Percentiles rank a stretch among this genome's conserved stretches.
Conservation (phyloP, 768 basidiomycete species). For the Boletus eberwhitei region DNA sequence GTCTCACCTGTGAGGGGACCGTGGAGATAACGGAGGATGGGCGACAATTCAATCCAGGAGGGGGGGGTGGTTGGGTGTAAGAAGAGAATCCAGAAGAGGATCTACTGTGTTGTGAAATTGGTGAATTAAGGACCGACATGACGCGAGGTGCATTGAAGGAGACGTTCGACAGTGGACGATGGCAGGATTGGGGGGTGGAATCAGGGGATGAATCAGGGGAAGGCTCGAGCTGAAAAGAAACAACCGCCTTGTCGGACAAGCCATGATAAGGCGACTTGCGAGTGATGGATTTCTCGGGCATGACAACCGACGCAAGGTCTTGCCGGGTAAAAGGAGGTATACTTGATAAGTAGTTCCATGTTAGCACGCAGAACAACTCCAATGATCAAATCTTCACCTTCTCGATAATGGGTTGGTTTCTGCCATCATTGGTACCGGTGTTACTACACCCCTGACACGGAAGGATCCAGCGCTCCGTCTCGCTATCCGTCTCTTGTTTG, state of each 20-base stretch:
- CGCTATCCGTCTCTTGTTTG: constrained; percentile 34
- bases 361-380: background rate
- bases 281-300: constrained; percentile 49
- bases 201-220: constrained; percentile 25
- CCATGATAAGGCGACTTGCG: constrained; percentile 37
- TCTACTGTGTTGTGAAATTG: constrained; percentile 29
- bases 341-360: constrained; percentile 1
- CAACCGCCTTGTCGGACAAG: constrained; percentile 42
- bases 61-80: constrained; percentile 33
- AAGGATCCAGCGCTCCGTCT: constrained; percentile 43
- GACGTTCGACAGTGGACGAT: background rate
- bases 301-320: constrained; percentile 42
- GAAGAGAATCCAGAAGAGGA: constrained; percentile 34
- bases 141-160: constrained; percentile 15
- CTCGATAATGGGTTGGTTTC: background rate
- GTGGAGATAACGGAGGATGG: constrained; percentile 10
- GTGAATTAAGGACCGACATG: constrained; percentile 18
- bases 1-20: constrained; percentile 40
- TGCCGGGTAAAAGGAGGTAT: constrained; percentile 37
- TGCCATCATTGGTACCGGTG: constrained; percentile 4
- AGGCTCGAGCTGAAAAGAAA: constrained; percentile 37
- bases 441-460: constrained; percentile 2
- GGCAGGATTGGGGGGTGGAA: constrained; percentile 36
- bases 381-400: constrained; percentile 10
- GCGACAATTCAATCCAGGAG: constrained; percentile 9